phyloP scores from a whole-genome alignment of 345 rosid species.

The Sonneratia caseolaris region DNA sequence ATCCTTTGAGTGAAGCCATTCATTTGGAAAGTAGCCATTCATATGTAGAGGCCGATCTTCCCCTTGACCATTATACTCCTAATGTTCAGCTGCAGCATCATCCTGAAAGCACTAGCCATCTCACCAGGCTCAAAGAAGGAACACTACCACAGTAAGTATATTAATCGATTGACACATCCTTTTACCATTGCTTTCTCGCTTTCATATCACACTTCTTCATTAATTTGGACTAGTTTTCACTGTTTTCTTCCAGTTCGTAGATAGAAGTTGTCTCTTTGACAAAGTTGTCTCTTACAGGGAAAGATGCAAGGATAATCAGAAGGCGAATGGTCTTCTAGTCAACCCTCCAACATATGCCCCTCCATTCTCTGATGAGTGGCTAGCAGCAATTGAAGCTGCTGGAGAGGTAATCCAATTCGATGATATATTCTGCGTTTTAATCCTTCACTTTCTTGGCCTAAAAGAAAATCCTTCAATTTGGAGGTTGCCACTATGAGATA shows the following conservation, averaged over 20 bases:
- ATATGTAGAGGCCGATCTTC: conserved; percentile 2
- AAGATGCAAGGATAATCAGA: conserved; percentile 26
- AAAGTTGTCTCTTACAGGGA: conserved; percentile 19
- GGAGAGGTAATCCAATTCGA: conserved; percentile 63
- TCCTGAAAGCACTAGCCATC: background rate
- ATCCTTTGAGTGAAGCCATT: background rate
- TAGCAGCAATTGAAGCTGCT: conserved; percentile 85
- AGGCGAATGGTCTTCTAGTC: conserved; percentile 29
- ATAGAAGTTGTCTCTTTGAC: background rate
- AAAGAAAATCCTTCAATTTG: background rate
- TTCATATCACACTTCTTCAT: background rate
- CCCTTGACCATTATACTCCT: background rate
- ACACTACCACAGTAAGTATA: background rate
- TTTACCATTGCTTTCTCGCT: background rate
- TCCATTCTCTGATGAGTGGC: conserved; percentile 95
- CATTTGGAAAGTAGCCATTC: conserved; percentile 1
- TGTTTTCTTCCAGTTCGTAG: background rate
- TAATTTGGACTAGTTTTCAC: background rate
- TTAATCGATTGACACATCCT: background rate
- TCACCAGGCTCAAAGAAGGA: background rate
- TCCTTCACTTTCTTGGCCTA: background rate
- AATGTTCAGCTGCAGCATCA: background rate
- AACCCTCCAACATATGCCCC: conserved; percentile 51
- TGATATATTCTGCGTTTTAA: background rate
- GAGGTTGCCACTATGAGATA: background rate